phyloP scores from a whole-genome alignment of 176 grass and related monocot genomes.

The Carex kokanica region DNA sequence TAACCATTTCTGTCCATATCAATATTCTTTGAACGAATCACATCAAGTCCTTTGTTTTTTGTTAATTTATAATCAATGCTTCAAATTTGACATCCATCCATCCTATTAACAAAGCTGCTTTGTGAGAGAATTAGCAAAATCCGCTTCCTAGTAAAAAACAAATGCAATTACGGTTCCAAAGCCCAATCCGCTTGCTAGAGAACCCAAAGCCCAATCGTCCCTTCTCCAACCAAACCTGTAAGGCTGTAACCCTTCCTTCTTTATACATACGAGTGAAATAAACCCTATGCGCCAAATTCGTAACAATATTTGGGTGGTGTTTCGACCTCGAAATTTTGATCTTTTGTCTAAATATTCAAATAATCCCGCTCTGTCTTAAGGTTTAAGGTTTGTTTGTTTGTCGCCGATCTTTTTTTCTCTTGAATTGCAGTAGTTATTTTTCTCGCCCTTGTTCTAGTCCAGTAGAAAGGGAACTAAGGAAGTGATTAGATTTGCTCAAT shows the following conservation, averaged over 20 bases:
- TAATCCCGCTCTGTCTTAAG: not conserved
- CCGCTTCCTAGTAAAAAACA: too few species aligned
- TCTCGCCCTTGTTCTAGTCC: not conserved
- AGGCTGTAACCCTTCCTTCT: not conserved
- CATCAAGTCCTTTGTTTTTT: too few species aligned
- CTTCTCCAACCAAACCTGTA: not conserved
- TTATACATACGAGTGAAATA: not conserved
- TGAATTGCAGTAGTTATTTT: not conserved
- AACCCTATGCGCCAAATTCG: slow-evolving; percentile 12
- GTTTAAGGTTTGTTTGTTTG: slow-evolving; percentile 6
- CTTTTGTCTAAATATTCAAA: not conserved
- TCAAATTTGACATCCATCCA: too few species aligned
- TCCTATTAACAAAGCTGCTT: too few species aligned
- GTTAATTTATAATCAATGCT: too few species aligned
- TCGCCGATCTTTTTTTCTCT: not conserved
- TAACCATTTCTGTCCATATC: too few species aligned
- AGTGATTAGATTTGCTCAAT: not conserved
- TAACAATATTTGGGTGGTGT: not conserved
- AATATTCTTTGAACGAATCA: too few species aligned
- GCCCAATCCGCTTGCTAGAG: too few species aligned
- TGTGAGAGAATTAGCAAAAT: too few species aligned
- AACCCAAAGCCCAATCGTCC: not conserved
- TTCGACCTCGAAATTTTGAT: slow-evolving; percentile 15
- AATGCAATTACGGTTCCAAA: too few species aligned
- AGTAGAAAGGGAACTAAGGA: not conserved